Conservation (phyloP, 2,329 filamentous ascomycete genomes). For the Fusarium cicatricum region DNA sequence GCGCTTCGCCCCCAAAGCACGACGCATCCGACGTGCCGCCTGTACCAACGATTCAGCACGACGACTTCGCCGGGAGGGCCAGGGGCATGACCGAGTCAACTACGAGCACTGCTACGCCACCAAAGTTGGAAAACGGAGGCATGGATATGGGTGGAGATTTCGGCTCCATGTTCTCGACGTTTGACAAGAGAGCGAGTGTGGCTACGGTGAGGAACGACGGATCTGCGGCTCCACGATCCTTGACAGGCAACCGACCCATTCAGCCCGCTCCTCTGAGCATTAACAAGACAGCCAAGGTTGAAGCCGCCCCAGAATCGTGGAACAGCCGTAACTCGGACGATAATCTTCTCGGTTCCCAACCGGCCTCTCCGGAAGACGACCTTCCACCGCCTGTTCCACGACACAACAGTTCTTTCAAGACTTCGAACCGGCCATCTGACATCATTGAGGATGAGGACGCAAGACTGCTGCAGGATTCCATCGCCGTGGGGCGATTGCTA, state of each 20-base stretch:
- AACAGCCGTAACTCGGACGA: conserved; percentile 59
- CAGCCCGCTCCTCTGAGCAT: conserved; percentile 59
- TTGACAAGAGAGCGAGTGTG: conserved; percentile 63
- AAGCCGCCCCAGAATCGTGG: conserved; percentile 58
- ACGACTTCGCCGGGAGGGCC: conserved; percentile 48
- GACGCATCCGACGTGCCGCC: conserved; percentile 50
- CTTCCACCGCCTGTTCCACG: conserved; percentile 52
- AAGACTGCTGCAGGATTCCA: conserved; percentile 60
- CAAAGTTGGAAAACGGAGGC: conserved; percentile 53
- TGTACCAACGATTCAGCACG: conserved; percentile 46
- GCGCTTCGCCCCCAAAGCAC: conserved; percentile 42
- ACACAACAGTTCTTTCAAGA: conserved; percentile 48
- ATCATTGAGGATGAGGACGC: conserved; percentile 62
- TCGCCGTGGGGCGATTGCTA: conserved; percentile 59
- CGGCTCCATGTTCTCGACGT: conserved; percentile 63
- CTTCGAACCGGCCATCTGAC: conserved; percentile 48
- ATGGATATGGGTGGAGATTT: conserved; percentile 67
- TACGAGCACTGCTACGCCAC: conserved; percentile 61
- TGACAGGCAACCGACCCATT: conserved; percentile 55
- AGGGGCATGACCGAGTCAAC: conserved; percentile 65
- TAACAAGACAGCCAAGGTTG: conserved; percentile 54
- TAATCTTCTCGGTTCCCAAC: conserved; percentile 52
- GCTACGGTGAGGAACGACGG: conserved; percentile 56
- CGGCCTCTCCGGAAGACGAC: conserved; percentile 50
- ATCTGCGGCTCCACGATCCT: conserved; percentile 51